phyloP scores from a whole-genome alignment of 169 alveolate genomes.

The Babesia sp. region DNA sequence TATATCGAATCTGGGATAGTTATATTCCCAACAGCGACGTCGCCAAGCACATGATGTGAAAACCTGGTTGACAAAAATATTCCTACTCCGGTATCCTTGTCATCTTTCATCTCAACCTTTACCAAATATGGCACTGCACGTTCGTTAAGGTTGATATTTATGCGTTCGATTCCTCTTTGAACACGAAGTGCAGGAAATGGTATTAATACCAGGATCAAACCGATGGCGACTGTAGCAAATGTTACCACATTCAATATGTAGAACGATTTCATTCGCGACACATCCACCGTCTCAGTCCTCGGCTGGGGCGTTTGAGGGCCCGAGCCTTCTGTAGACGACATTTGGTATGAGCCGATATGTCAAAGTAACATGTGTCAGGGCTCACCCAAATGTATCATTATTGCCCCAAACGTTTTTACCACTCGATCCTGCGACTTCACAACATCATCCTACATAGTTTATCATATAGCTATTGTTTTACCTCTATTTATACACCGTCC shows the following conservation, averaged over 20 bases:
- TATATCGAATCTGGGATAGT: neutral
- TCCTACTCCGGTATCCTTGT: neutral
- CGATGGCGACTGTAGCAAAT: neutral
- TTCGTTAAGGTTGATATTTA: constrained; percentile 16
- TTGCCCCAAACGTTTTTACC: too few species aligned
- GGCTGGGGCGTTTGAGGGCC: neutral
- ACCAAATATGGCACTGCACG: neutral
- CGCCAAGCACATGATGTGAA: constrained; percentile 4
- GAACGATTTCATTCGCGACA: constrained; percentile 1
- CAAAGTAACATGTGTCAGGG: too few species aligned
- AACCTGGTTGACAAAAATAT: constrained; percentile 1
- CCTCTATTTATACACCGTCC: too few species aligned
- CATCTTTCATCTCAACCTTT: neutral
- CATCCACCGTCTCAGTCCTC: neutral
- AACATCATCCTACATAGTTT: too few species aligned
- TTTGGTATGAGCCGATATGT: neutral
- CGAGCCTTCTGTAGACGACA: constrained; percentile 11
- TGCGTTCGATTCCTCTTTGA: neutral
- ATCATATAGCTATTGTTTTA: too few species aligned
- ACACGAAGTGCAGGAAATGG: constrained; percentile 17
- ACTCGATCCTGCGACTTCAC: too few species aligned
- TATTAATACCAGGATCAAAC: constrained; percentile 1
- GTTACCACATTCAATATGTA: neutral
- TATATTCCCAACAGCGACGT: constrained; percentile 9
- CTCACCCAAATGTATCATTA: too few species aligned